Evolutionary conservation across 495 filamentous ascomycete species (phyloP).

Genomic region (Penicillium waksmanii): DNA sequence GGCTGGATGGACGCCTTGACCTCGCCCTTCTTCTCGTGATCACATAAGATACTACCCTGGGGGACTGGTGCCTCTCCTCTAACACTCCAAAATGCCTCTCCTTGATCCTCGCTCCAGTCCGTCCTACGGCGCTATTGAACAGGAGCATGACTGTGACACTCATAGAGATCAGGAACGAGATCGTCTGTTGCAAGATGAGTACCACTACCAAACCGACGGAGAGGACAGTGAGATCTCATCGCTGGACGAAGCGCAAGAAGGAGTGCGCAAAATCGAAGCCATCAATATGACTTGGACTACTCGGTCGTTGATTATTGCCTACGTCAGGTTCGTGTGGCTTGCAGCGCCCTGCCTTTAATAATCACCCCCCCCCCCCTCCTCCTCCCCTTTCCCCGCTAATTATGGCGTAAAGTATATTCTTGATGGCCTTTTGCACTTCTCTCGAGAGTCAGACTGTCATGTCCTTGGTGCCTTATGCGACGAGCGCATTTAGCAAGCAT

Average conservation of each 20-base stretch:
- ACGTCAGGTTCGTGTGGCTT: slow-evolving; percentile 52
- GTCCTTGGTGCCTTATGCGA: slow-evolving; percentile 60
- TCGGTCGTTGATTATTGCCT: slow-evolving; percentile 55
- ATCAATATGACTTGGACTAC: slow-evolving; percentile 60
- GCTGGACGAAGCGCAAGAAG: slow-evolving; percentile 51
- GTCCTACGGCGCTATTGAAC: slow-evolving; percentile 47
- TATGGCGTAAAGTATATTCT: slow-evolving; percentile 49
- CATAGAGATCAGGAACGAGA: slow-evolving; percentile 39
- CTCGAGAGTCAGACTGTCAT: slow-evolving; percentile 59
- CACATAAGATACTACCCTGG: not conserved
- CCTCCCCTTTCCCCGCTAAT: slow-evolving; percentile 22
- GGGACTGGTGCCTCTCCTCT: slow-evolving; percentile 5
- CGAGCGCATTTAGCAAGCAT: slow-evolving; percentile 61
- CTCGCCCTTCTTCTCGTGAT: slow-evolving; percentile 5
- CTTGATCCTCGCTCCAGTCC: slow-evolving; percentile 38
- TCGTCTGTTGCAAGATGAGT: slow-evolving; percentile 36
- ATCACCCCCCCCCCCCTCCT: slow-evolving; percentile 3
- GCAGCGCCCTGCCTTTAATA: slow-evolving; percentile 10
- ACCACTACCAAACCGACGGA: slow-evolving; percentile 34
- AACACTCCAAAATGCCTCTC: slow-evolving; percentile 36
- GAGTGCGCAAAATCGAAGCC: slow-evolving; percentile 60
- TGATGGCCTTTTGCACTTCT: slow-evolving; percentile 60
- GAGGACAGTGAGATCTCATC: slow-evolving; percentile 30
- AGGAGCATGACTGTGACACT: slow-evolving; percentile 19
- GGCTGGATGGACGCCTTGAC: slow-evolving; percentile 3